A percentile compares a stretch with the other conserved stretches of the same genome.
Evolutionary conservation across 2,329 filamentous ascomycete species (phyloP).

Genomic region (Alternaria longipes): DNA sequence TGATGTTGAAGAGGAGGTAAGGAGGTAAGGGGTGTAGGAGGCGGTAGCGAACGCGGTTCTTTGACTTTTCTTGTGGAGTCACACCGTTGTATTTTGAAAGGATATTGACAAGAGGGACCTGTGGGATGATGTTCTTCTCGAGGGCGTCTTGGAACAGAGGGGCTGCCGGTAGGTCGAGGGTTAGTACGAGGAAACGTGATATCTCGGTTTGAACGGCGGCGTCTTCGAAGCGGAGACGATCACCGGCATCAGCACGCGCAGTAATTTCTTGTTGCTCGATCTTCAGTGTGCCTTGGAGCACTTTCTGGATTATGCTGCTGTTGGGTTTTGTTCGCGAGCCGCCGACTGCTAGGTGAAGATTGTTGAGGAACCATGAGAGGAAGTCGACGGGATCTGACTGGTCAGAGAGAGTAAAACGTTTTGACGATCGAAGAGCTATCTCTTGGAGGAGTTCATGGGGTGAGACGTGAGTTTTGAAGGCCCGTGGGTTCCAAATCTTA

Average conservation of each 20-base stretch:
- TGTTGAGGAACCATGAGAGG: slow-evolving; percentile 96
- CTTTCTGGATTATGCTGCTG: slow-evolving; percentile 85
- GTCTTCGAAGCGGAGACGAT: slow-evolving; percentile 92
- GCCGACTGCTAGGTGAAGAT: slow-evolving; percentile 89
- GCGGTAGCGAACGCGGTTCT: slow-evolving; percentile 87
- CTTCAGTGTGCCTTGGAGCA: slow-evolving; percentile 92
- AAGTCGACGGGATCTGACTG: slow-evolving; percentile 98
- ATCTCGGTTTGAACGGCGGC: slow-evolving; percentile 81
- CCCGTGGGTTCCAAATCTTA: slow-evolving; percentile 97
- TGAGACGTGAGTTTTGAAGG: slow-evolving; percentile 96
- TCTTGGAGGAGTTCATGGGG: slow-evolving; percentile 97
- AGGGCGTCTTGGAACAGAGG: slow-evolving; percentile 96
- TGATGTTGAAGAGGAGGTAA: slow-evolving; percentile 92
- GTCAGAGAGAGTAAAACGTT: slow-evolving; percentile 87
- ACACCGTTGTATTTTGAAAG: slow-evolving; percentile 93
- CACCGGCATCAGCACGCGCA: slow-evolving; percentile 84
- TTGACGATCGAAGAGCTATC: slow-evolving; percentile 86
- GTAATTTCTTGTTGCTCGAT: slow-evolving; percentile 95
- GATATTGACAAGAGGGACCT: slow-evolving; percentile 78
- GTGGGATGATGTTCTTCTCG: slow-evolving; percentile 95
- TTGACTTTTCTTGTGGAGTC: slow-evolving; percentile 85
- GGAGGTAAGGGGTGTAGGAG: slow-evolving; percentile 90
- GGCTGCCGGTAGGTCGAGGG: slow-evolving; percentile 88
- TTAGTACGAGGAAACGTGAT: slow-evolving; percentile 87
- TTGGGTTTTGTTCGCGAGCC: slow-evolving; percentile 87